Evolutionary conservation across 257 asterid genomes (phyloP), one percentile per base, ranked within the genome.

Genomic region (Solanum piurae): DNA sequence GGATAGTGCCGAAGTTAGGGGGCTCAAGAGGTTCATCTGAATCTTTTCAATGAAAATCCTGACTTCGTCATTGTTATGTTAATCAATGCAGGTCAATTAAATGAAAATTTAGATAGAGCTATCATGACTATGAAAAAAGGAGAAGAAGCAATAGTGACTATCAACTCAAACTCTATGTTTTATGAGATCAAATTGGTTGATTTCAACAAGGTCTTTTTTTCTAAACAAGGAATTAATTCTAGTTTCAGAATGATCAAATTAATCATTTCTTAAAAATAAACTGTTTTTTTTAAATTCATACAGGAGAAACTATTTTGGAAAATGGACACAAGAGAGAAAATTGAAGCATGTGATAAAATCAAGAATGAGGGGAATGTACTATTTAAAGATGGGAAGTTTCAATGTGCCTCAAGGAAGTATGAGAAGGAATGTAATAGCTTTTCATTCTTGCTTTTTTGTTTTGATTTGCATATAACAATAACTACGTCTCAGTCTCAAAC

Each of bases 231-330:
- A 79, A 38, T 21, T 52, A 64, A 64, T 52, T 27, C 9, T 27
- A 79, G 5, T 79, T 79, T 13, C 40, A 27, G 66, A 79, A 0
- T 77, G 8, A 42, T 77, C 14, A 44, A 14, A 44, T 2, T 44
- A 8, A 42, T 44, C 1, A 4, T 23, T 23, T 2, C 31, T 75
- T 11, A 34, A 9, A 40, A 60, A 4, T 4, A 62, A 60, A 42
- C 13, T 25, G 27, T n/a, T 80, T 44, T 16, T 16, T 16, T 80
- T 52, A 23, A 25, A 80, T 80, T 46, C 5, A 80, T 88, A 86
- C 86, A 94, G 96, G 95, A 92, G 64, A 94, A 90, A 68, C 94
- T 94, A 89, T 93, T 92, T 55, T 94, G 96, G 96, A 92, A 94
- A 89, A 94, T 94, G 96, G 91, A 90, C 46, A 84, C 89, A 36